Evolutionary conservation across 306 rosid species (phyloP).

Genomic region (Acacia melanoxylon): DNA sequence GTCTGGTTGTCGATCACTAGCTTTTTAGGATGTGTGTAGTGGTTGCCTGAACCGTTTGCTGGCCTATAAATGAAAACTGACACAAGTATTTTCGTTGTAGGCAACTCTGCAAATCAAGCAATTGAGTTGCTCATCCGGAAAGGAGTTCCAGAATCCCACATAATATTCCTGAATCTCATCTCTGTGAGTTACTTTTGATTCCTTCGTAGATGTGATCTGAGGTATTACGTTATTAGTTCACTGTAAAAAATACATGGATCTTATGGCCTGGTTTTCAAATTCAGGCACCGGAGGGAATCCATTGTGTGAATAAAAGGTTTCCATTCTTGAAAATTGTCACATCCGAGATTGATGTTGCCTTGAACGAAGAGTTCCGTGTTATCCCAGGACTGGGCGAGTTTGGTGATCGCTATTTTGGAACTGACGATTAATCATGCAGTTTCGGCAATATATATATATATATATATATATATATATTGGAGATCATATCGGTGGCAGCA

Average conservation of each 20-base stretch:
- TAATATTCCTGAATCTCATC: constrained; percentile 86
- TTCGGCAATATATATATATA: background rate
- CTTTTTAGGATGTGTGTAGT: background rate
- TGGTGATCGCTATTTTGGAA: constrained; percentile 95
- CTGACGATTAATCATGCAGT: constrained; percentile 52
- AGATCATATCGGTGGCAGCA: constrained; percentile 14
- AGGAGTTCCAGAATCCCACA: constrained; percentile 95
- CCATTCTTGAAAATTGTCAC: constrained; percentile 91
- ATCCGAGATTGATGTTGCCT: constrained; percentile 83
- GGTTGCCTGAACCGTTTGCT: background rate
- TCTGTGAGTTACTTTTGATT: constrained; percentile 66
- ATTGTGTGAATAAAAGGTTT: constrained; percentile 80
- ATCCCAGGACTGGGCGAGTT: constrained; percentile 94
- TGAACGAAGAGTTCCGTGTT: constrained; percentile 84
- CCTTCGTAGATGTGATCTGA: background rate
- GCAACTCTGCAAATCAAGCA: constrained; percentile 97
- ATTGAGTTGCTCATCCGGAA: constrained; percentile 87
- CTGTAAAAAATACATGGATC: constrained; percentile 2
- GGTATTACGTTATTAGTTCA: constrained; percentile 3
- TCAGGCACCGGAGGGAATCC: constrained; percentile 98
- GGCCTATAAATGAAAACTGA: constrained; percentile 24
- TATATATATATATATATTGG: background rate
- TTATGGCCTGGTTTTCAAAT: background rate
- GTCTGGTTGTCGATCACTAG: background rate
- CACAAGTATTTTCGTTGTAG: constrained; percentile 43